Conservation (phyloP, 2,329 filamentous ascomycete species). For the Rutstroemia sp. region DNA sequence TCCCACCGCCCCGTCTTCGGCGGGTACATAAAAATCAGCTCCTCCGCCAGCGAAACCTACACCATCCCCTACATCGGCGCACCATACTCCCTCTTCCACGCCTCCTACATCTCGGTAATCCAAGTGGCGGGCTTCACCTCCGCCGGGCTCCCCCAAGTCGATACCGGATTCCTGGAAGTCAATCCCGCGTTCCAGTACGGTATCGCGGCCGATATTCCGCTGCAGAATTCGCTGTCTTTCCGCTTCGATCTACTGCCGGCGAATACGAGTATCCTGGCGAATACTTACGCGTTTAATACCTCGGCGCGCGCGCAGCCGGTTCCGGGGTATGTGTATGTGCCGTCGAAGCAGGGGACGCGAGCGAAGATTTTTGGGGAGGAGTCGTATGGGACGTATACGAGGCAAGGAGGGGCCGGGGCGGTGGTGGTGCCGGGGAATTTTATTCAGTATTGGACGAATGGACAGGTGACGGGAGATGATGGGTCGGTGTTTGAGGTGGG, state of each 20-base stretch:
- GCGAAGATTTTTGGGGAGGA: conserved; percentile 2
- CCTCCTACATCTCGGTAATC: conserved; percentile 2
- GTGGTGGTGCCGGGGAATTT: conserved; percentile 1
- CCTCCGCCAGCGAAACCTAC: conserved; percentile 12
- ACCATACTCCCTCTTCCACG: conserved; percentile 22
- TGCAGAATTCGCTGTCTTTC: conserved; percentile 1
- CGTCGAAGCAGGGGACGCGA: background rate
- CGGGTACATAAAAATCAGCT: conserved; percentile 20
- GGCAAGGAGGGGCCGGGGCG: background rate
- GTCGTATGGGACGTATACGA: conserved; percentile 6
- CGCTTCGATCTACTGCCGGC: conserved; percentile 9
- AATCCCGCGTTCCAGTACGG: conserved; percentile 3
- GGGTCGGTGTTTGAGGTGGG: background rate
- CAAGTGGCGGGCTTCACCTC: background rate
- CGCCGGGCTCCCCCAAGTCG: background rate
- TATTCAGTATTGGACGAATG: conserved; percentile 4
- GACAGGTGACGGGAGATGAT: background rate
- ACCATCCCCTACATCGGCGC: conserved; percentile 23
- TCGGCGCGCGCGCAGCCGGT: background rate
- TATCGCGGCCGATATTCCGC: conserved; percentile 1
- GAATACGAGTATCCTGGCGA: conserved; percentile 3
- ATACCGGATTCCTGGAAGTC: conserved; percentile 1
- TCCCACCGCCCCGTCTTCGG: conserved; percentile 21
- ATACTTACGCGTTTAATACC: background rate
- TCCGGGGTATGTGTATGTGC: background rate